A percentile compares a stretch with the other conserved stretches of the same genome.
phyloP scores from a whole-genome alignment of 2,329 filamentous ascomycete genomes.

The Arachnomyces sp. region DNA sequence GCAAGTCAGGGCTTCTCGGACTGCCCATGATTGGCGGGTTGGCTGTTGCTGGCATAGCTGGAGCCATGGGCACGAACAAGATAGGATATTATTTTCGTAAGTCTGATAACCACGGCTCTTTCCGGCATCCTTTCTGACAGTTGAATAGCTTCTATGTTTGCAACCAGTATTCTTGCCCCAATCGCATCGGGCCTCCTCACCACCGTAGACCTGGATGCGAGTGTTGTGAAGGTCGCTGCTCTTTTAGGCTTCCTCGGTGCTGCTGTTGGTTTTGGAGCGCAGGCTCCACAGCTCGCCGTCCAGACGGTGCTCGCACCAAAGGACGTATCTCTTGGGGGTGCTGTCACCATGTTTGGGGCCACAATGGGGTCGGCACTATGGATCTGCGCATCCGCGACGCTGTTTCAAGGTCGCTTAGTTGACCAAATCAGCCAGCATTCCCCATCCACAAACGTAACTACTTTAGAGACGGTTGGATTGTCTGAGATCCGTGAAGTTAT shows the following conservation, averaged over 20 bases:
- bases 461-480: conserved; percentile 6
- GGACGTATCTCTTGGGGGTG: conserved; percentile 21
- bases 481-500: conserved; percentile 9
- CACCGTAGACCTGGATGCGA: conserved; percentile 17
- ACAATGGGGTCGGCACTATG: conserved; percentile 28
- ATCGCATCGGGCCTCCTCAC: conserved; percentile 28
- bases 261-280: conserved; percentile 24
- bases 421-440: conserved; percentile 5
- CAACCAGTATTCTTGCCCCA: conserved; percentile 24
- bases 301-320: conserved; percentile 20
- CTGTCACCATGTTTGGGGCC: conserved; percentile 29
- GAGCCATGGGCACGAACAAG: conserved; percentile 3
- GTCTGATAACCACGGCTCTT: neutral
- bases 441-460: conserved; percentile 7
- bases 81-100: conserved; percentile 12
- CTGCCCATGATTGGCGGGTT: conserved; percentile 10
- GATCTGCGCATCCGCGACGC: conserved; percentile 9
- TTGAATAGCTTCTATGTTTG: conserved; percentile 22
- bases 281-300: conserved; percentile 21
- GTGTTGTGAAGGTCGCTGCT: conserved; percentile 19
- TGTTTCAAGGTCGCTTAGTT: conserved; percentile 9
- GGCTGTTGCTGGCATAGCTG: conserved; percentile 3
- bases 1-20: conserved; percentile 10
- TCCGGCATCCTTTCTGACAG: neutral
- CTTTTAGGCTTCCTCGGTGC: conserved; percentile 23